These are phyloP conservation scores for Mortierella sp. DNA, from an alignment of 371 early-diverging fungal genomes.

Conservation along the genomic window DNA sequence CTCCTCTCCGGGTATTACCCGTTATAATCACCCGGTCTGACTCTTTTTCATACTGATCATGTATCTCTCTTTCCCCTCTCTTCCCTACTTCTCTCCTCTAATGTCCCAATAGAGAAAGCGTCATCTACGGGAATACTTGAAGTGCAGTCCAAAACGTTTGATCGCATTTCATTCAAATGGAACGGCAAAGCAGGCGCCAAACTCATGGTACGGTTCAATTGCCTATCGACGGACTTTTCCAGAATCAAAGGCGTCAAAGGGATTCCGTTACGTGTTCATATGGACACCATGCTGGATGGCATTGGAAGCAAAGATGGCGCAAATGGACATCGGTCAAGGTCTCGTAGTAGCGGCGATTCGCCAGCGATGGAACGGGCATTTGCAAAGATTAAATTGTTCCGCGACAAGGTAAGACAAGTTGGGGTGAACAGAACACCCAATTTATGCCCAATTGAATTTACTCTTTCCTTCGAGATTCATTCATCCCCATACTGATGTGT, in stretches of 20 bases:
- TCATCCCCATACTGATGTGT: not conserved
- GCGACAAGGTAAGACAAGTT: conserved; percentile 74
- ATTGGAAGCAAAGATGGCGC: not conserved
- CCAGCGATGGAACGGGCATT: conserved; percentile 63
- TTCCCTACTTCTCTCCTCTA: not conserved
- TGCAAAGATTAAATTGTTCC: conserved; percentile 78
- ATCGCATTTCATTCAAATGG: conserved; percentile 81
- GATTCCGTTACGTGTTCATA: conserved; percentile 76
- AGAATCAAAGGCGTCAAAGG: conserved; percentile 89
- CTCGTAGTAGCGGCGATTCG: not conserved
- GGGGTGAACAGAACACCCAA: too few species aligned
- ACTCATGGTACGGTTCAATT: conserved; percentile 78
- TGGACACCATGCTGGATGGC: conserved; percentile 55
- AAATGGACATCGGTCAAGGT: not conserved
- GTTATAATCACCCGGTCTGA: too few species aligned
- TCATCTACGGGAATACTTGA: conserved; percentile 62
- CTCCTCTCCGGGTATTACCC: too few species aligned
- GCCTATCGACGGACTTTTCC: conserved; percentile 86
- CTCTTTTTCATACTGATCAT: not conserved
- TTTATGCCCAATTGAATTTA: too few species aligned
- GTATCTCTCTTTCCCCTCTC: conserved; percentile 1
- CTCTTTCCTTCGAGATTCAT: not conserved
- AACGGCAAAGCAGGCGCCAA: conserved; percentile 76
- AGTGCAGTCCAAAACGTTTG: conserved; percentile 70
- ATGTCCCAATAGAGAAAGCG: conserved; percentile 47